These are phyloP conservation scores for Diddensiella caesifluorescens DNA, from an alignment of 805 yeast genomes.

Conservation along the genomic window DNA sequence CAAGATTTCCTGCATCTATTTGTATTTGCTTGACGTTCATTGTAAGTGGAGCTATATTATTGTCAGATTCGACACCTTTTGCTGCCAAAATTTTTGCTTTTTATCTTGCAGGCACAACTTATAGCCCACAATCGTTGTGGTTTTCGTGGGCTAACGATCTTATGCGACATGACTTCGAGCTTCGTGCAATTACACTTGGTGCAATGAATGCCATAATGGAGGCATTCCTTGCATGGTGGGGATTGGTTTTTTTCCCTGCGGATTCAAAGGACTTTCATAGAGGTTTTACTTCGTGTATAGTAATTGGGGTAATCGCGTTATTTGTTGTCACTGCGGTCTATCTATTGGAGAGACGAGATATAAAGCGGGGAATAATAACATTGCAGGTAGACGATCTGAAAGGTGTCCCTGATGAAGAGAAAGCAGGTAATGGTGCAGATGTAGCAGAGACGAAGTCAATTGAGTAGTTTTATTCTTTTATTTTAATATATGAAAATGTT, in stretches of 20 bases:
- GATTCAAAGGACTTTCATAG: constrained; percentile 4
- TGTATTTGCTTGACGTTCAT: constrained; percentile 17
- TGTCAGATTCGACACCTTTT: constrained; percentile 10
- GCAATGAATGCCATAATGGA: constrained; percentile 19
- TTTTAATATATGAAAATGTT: too few relatives aligned
- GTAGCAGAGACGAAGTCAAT: too few relatives aligned
- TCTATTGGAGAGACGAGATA: constrained; percentile 7
- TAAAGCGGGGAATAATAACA: constrained; percentile 2
- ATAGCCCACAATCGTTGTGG: constrained; percentile 17
- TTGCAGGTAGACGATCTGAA: neutral
- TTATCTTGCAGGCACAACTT: constrained; percentile 14
- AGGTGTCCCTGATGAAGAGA: constrained; percentile 1
- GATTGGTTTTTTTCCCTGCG: constrained; percentile 14
- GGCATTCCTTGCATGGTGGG: constrained; percentile 20
- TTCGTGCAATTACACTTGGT: constrained; percentile 17
- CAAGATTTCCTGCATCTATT: constrained; percentile 18
- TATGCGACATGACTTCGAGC: constrained; percentile 14
- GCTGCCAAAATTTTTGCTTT: constrained; percentile 18
- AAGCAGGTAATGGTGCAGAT: constrained; percentile 3
- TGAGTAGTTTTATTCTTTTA: too few relatives aligned
- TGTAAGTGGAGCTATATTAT: constrained; percentile 13
- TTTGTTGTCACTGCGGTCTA: constrained; percentile 9
- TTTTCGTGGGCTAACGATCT: constrained; percentile 17
- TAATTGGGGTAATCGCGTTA: constrained; percentile 7
- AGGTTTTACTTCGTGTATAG: constrained; percentile 6